Base-by-base conservation (phyloP, 257 asterid genomes). In the Nicotiana sylvestris region DNA sequence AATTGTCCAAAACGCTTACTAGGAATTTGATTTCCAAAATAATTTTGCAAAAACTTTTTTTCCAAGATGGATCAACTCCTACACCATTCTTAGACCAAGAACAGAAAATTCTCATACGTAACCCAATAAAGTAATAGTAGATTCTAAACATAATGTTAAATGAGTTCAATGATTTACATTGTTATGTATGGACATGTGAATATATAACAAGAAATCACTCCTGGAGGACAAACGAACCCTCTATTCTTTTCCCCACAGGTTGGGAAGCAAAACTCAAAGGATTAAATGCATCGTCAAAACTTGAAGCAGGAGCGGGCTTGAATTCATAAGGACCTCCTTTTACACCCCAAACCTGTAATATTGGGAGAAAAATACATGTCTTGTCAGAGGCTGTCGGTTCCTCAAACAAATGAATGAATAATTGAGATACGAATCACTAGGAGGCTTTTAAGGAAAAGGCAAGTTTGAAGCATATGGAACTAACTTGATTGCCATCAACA, bases 261-360 rank as follows among this genome's bases (percentile, higher is more conserved):
- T 90, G 89, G 64, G 92, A 88, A 68, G 87, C 85, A 82, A 92
- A 87, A 80, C 84, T 91, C 78, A 92, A 81, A 70, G 94, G 88
- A 25, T 93, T 88, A 35, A 90, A 86, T 18, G 88, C 87, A 76
- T 93, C 97, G 5, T 83, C 88, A 81, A 87, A 83, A 66, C 97
- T 91, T 11, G 99, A 93, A 33, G 95, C 81, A 46, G 98, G 96
- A 77, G 97, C 98, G 4, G 96, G 90, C 90, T 94, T 94, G 87
- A 96, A 94, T 87, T 91, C 99, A 39, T 92, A 93, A 0, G 98
- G 97, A 62, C 99, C 96, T 61, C 86, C 97, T 90, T 92, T 95
- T 62, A 90, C 96, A 32, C 98, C 99, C 99, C 98, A 95, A 67
- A 94, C 95, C 99, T 95, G 92, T 74, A 77, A 88, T 32, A 37